These are phyloP conservation scores for Euphorbia lathyris DNA, from an alignment of 345 rosid genomes.

Conservation along the genomic window DNA sequence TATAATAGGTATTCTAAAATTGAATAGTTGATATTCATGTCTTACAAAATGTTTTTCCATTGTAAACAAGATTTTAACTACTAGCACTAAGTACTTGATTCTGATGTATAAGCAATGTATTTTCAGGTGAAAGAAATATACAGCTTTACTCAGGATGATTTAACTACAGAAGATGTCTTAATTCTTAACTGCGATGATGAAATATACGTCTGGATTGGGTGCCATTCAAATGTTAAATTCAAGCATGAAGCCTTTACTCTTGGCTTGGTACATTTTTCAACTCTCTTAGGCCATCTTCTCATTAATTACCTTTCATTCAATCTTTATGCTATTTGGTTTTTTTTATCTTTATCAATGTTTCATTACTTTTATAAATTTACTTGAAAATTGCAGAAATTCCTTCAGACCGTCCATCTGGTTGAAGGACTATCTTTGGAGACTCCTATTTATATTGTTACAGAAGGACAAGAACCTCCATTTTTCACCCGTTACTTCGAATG, in stretches of 20 bases:
- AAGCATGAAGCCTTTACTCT: slow-evolving; percentile 51
- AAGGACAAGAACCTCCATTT: slow-evolving; percentile 74
- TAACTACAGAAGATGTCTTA: slow-evolving; percentile 80
- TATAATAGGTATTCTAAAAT: neutral
- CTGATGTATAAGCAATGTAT: neutral
- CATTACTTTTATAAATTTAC: slow-evolving; percentile 16
- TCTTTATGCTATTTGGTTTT: slow-evolving; percentile 6
- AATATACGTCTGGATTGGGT: slow-evolving; percentile 69
- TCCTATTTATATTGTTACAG: slow-evolving; percentile 65
- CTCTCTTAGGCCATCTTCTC: slow-evolving; percentile 4
- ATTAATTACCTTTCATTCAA: slow-evolving; percentile 2
- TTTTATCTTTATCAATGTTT: slow-evolving; percentile 8
- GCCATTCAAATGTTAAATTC: slow-evolving; percentile 44
- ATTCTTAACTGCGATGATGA: slow-evolving; percentile 62
- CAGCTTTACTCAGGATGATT: slow-evolving; percentile 85
- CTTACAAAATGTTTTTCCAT: neutral
- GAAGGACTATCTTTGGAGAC: slow-evolving; percentile 51
- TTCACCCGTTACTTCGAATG: slow-evolving; percentile 78
- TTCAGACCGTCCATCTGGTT: slow-evolving; percentile 48
- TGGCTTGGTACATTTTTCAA: slow-evolving; percentile 49
- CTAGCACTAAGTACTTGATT: neutral
- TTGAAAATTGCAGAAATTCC: slow-evolving; percentile 57
- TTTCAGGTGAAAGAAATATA: slow-evolving; percentile 73
- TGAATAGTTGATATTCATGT: neutral
- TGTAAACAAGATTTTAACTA: neutral